Conservation (phyloP, 495 filamentous ascomycete species). For the Viridothelium virens region DNA sequence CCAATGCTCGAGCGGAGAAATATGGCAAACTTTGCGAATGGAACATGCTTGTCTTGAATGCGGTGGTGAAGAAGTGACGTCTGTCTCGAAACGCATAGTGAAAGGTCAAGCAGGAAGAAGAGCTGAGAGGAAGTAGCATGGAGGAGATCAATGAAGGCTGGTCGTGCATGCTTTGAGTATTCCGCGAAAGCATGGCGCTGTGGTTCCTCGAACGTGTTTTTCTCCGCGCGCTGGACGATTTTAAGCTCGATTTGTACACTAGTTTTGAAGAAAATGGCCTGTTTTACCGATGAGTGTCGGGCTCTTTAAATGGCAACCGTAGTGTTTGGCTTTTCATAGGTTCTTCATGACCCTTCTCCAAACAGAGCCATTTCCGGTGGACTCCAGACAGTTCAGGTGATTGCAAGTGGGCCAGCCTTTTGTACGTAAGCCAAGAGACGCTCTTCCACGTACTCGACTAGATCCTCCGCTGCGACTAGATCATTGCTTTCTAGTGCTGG, state of each 20-base stretch:
- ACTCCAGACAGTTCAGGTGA: background rate
- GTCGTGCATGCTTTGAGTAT: too few species aligned
- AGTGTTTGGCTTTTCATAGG: too few species aligned
- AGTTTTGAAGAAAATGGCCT: too few species aligned
- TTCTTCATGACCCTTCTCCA: background rate
- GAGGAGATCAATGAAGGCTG: background rate
- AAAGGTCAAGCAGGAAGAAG: background rate
- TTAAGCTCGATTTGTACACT: too few species aligned
- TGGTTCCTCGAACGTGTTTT: too few species aligned
- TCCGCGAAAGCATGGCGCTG: too few species aligned
- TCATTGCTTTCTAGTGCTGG: constrained; percentile 44
- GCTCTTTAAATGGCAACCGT: too few species aligned
- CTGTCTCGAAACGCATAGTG: background rate
- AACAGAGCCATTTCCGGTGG: too few species aligned
- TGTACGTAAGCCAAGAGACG: background rate
- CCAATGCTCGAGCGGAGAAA: constrained; percentile 23
- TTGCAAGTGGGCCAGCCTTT: background rate
- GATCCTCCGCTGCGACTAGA: background rate
- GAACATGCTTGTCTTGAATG: constrained; percentile 23
- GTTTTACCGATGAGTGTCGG: too few species aligned
- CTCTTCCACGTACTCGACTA: background rate
- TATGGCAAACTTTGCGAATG: constrained; percentile 28
- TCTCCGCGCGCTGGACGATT: too few species aligned
- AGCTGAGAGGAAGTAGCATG: background rate
- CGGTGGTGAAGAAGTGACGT: constrained; percentile 6